These are phyloP conservation scores for Boechera stricta DNA, from an alignment of 345 rosid species.

Conservation along the genomic window DNA sequence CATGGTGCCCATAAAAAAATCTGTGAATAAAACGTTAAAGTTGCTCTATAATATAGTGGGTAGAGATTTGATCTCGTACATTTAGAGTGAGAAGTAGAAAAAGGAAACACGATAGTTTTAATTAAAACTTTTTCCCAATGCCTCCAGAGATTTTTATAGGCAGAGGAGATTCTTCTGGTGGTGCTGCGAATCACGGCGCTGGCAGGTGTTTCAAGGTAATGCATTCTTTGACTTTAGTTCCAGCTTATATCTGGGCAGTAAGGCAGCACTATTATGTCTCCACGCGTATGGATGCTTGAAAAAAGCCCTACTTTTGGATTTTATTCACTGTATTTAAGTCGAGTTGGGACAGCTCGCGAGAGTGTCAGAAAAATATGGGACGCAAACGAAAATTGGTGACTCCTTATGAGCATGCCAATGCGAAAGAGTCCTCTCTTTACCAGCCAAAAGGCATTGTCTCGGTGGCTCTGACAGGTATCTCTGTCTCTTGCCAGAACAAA, in stretches of 20 bases:
- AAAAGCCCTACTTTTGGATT: conserved; percentile 10
- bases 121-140: conserved; percentile 24
- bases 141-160: conserved; percentile 76
- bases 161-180: conserved; percentile 91
- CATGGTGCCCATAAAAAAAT: background rate
- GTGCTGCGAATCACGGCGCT: conserved; percentile 83
- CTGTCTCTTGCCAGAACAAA: conserved; percentile 55
- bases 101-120: conserved; percentile 15
- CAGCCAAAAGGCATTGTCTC: conserved; percentile 35
- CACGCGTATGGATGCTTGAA: conserved; percentile 31
- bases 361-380: conserved; percentile 23
- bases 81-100: conserved; percentile 17
- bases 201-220: conserved; percentile 82
- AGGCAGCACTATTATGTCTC: conserved; percentile 1
- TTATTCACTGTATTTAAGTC: conserved; percentile 10
- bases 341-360: conserved; percentile 14
- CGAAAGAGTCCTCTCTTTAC: conserved; percentile 32
- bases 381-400: conserved; percentile 19
- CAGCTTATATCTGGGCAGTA: conserved; percentile 11
- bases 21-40: background rate
- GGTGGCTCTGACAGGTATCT: conserved; percentile 42
- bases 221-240: conserved; percentile 28
- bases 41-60: conserved; percentile 7
- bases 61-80: conserved; percentile 26
- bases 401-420: conserved; percentile 33